A percentile compares a stretch with the other conserved stretches of the same genome.
These are phyloP conservation scores for Cladochytrium tenue DNA, from an alignment of 371 early-diverging fungal species.

Conservation along the genomic window DNA sequence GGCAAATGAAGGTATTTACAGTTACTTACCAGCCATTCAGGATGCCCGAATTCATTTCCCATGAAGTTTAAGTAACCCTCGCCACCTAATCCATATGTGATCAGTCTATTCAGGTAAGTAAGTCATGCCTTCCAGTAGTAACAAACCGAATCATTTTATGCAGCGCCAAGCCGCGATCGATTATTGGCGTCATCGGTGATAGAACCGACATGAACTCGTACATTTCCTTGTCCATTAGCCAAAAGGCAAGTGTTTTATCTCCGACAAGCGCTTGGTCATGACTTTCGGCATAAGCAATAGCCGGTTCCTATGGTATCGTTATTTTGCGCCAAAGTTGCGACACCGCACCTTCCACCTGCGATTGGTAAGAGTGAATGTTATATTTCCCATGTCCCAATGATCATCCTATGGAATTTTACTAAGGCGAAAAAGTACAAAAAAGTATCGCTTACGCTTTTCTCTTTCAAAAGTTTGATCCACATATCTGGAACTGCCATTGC, in stretches of 20 bases:
- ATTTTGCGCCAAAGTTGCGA: neutral
- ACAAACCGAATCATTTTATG: constrained; percentile 89
- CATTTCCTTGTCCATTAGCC: constrained; percentile 99
- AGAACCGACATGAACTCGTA: constrained; percentile 89
- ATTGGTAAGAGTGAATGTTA: constrained; percentile 85
- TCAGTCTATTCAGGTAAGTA: constrained; percentile 36
- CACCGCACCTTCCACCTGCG: constrained; percentile 63
- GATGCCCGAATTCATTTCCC: constrained; percentile 97
- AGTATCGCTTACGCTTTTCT: constrained; percentile 39
- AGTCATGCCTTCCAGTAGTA: neutral
- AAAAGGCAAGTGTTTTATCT: constrained; percentile 95
- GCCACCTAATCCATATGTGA: constrained; percentile 88
- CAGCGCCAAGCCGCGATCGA: constrained; percentile 90
- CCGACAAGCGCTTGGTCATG: constrained; percentile 98
- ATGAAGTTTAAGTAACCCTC: constrained; percentile 95
- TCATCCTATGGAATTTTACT: constrained; percentile 67
- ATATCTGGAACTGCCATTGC: constrained; percentile 97
- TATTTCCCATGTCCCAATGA: constrained; percentile 88
- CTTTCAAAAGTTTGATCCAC: constrained; percentile 97
- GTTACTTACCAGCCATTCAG: constrained; percentile 91
- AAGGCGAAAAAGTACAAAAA: neutral
- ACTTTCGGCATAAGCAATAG: constrained; percentile 90
- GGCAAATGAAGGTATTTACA: constrained; percentile 7
- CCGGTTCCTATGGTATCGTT: constrained; percentile 37
- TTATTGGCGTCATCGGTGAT: constrained; percentile 77